Percentiles rank a stretch among this genome's conserved stretches.
Evolutionary conservation across 495 filamentous ascomycete species (phyloP).

Genomic region (Penicillium maclennaniae): DNA sequence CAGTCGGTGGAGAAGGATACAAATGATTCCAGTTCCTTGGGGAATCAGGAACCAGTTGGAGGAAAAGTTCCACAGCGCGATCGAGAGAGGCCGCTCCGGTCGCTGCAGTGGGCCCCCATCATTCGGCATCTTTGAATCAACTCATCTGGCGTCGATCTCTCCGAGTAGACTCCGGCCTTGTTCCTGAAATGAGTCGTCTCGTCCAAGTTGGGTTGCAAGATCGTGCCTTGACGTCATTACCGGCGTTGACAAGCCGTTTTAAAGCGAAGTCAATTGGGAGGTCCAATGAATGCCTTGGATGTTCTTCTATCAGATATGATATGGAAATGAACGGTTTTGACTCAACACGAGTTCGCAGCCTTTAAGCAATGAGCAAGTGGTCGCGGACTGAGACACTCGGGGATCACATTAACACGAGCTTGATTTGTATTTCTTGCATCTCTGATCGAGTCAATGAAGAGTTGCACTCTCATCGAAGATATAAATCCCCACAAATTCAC

Average conservation of each 20-base stretch:
- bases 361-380: background rate
- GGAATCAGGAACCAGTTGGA: slow-evolving; percentile 33
- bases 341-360: background rate
- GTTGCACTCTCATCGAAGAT: background rate
- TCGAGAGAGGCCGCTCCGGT: slow-evolving; percentile 12
- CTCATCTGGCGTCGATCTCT: too few species aligned
- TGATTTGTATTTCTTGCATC: background rate
- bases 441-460: background rate
- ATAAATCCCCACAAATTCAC: background rate
- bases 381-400: background rate
- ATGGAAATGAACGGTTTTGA: too few species aligned
- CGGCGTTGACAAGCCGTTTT: background rate
- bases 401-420: too few species aligned
- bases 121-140: background rate
- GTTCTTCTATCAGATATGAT: too few species aligned
- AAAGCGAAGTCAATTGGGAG: background rate
- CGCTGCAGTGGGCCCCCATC: background rate
- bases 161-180: background rate
- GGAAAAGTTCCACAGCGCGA: slow-evolving; percentile 28
- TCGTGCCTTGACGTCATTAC: slow-evolving; percentile 5
- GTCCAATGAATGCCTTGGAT: background rate
- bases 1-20: slow-evolving; percentile 26
- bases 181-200: background rate
- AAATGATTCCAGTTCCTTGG: slow-evolving; percentile 29
- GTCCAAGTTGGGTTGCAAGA: background rate